phyloP scores from a whole-genome alignment of 2,329 filamentous ascomycete genomes.

The Lachnellula occidentalis region DNA sequence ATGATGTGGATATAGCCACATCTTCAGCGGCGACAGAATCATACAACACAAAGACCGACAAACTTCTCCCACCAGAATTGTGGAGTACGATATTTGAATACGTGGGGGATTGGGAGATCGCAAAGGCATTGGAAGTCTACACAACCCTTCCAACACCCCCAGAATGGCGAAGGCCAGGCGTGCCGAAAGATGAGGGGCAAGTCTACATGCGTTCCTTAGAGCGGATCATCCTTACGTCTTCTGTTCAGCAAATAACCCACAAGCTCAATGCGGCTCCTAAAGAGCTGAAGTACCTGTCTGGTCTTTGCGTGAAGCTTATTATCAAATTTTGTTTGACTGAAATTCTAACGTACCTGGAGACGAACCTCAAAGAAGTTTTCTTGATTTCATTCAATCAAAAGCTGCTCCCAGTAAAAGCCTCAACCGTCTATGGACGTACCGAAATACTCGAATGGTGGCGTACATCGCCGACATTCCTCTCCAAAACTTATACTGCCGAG shows the following conservation, averaged over 20 bases:
- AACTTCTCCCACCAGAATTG: conserved; percentile 70
- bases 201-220: conserved; percentile 75
- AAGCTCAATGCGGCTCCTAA: conserved; percentile 68
- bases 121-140: conserved; percentile 73
- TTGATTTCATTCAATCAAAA: conserved; percentile 78
- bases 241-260: conserved; percentile 64
- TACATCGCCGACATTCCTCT: conserved; percentile 73
- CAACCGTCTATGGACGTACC: conserved; percentile 75
- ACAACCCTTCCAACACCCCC: conserved; percentile 68
- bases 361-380: conserved; percentile 67
- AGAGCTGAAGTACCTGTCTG: conserved; percentile 66
- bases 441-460: conserved; percentile 91
- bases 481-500: conserved; percentile 71
- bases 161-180: conserved; percentile 64
- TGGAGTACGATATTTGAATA: conserved; percentile 86
- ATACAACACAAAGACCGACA: conserved; percentile 34
- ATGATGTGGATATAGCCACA: conserved; percentile 50
- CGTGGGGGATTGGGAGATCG: conserved; percentile 85
- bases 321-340: conserved; percentile 84
- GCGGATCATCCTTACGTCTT: conserved; percentile 73
- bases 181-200: conserved; percentile 59
- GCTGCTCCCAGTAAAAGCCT: conserved; percentile 81
- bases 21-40: conserved; percentile 35
- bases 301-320: conserved; percentile 78
- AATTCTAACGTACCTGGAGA: conserved; percentile 68